Evolutionary conservation across 2,329 filamentous ascomycete genomes (phyloP), one percentile per base, ranked within the genome.

Genomic region (Cercospora sp.): DNA sequence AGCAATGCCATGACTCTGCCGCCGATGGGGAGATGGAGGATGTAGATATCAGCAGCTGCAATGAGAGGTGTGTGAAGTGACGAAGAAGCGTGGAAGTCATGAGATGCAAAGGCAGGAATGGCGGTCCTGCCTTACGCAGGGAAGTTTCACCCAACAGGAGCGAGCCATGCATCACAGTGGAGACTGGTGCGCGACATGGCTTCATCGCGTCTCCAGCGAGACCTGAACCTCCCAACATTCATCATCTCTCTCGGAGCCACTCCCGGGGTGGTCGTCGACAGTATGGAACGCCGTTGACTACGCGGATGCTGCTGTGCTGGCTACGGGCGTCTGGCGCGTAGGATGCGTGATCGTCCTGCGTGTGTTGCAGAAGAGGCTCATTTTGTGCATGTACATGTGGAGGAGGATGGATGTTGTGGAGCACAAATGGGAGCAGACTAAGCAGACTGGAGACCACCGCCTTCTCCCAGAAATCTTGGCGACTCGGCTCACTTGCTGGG

Each of bases 401-500:
- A 28, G 20, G 23, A 28, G 2, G 48, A 16, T 28, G 48, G 31
- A 55, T 55, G 23, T 28, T 53, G 48, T 53, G 48, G 48, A 23
- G 45, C 45, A 8, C 36, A 42, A 42, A 42, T n/a, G 36, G 36
- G 45, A 48, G 42, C 3, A 20, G 42, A 20, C 2, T 48, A 26
- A 26, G 23, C 23, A 26, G 23, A 3, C 23, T n/a, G 9, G 45
- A 48, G 45, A 42, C 36, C 36, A 42, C 36, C 36, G 36, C 36
- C 36, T n/a, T 42, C 36, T 42, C 36, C 36, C 48, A 31, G 55
- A 59, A 31, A 36, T 59, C 55, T 59, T 59, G 55, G 55, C 55
- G 55, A 36, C 55, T 59, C 55, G 55, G 55, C 55, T 59, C 55
- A 59, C 55, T 36, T 59, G 55, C 55, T 59, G 55, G 55, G n/a